Evolutionary conservation across 2,329 filamentous ascomycete genomes (phyloP).

Genomic region (Tolypocladium album): DNA sequence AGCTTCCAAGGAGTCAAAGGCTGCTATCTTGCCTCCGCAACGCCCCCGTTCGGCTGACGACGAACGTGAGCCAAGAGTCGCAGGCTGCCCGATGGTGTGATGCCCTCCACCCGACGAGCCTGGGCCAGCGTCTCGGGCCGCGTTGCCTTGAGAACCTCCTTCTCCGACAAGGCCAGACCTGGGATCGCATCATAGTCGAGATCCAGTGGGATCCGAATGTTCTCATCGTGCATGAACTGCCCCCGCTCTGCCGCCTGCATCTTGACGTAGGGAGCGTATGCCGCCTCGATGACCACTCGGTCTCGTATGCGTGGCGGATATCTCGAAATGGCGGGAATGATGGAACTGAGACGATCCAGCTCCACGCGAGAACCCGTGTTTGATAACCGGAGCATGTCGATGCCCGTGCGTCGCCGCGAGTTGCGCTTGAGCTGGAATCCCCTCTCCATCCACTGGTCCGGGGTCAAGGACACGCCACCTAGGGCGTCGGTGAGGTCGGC

Average conservation of each 20-base stretch:
- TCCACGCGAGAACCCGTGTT: constrained; percentile 32
- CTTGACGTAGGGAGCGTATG: constrained; percentile 77
- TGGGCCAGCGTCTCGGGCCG: constrained; percentile 80
- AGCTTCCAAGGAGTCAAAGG: neutral
- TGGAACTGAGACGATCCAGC: constrained; percentile 43
- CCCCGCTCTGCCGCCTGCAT: constrained; percentile 58
- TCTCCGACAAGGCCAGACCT: constrained; percentile 74
- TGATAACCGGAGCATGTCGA: constrained; percentile 67
- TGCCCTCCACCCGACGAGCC: constrained; percentile 76
- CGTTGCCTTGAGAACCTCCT: constrained; percentile 55
- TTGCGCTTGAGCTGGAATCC: constrained; percentile 63
- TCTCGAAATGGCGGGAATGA: constrained; percentile 44
- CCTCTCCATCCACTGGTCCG: constrained; percentile 54
- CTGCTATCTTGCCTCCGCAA: neutral
- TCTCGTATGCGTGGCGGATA: constrained; percentile 50
- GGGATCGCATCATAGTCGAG: constrained; percentile 65
- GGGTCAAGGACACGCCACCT: constrained; percentile 42
- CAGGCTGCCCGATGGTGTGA: constrained; percentile 50
- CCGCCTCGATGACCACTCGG: constrained; percentile 70
- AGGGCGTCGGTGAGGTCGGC: constrained; percentile 54
- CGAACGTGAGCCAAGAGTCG: constrained; percentile 54
- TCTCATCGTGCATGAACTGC: constrained; percentile 67
- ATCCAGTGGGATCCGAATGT: constrained; percentile 57
- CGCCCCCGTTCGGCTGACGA: constrained; percentile 5
- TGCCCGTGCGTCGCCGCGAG: constrained; percentile 55